Base-by-base conservation (phyloP, 2,329 filamentous ascomycete species). In the Ascochyta rabiei region DNA sequence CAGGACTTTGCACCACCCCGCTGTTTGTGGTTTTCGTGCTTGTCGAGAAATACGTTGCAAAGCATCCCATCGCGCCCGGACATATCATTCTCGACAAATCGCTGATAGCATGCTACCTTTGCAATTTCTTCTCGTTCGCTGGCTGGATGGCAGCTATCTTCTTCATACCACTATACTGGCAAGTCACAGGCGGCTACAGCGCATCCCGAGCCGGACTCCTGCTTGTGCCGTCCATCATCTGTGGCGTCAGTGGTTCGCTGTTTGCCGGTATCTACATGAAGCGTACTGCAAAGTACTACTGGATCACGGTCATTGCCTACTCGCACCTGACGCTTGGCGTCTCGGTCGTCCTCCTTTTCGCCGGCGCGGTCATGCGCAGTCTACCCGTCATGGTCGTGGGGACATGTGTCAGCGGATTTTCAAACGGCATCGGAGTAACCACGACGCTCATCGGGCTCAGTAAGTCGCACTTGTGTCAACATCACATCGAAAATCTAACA, bases 141-240 rank as follows among this genome's bases (percentile, higher is more conserved):
- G 86, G 83, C 13, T 84, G 80, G 77, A 72, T 86, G 41, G 82
- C 84, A 0, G 76, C 82, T 1, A 61, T 89, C 4, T 93, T 91
- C 77, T 90, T 90, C 75, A 77, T 90, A n/a, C 89, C 90, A 1
- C 78, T 93, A 2, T 91, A 89, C 74, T 90, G 89, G 75, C 90
- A 93, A 74, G 89, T 87, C 5, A 86, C 88, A 0, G 80, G 88
- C 44, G 85, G 84, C 5, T 76, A 86, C 21, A 82, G 81, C 4
- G 87, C 90, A 1, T 86, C 87, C 0, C 72, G 79, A 48, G 84
- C 89, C 4, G 89, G 89, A 1, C 56, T 88, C 1, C 77, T 86
- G 30, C 81, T 93, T 16, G 77, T 93, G 28, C 89, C 90, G 0
- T 81, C 81, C 48, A 89, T 90, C 60, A 37, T 86, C 3, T 76